Conservation (phyloP, 75 land plant species). For the Larix kaempferi region DNA sequence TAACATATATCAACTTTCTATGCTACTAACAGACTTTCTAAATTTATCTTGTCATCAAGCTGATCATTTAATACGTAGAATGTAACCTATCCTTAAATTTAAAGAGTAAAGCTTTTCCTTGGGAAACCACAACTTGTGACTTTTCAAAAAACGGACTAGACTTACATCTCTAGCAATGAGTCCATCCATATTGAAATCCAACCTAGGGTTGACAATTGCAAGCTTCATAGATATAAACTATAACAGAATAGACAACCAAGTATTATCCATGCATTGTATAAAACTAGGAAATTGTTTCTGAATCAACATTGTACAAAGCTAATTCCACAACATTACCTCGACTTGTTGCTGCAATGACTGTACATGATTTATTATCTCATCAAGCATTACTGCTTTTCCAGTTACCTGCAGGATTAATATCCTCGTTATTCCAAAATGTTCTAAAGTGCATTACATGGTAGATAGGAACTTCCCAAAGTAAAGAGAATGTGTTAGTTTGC, state of each 20-base stretch:
- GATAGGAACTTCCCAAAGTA: no score
- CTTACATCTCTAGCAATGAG: slow-evolving; percentile 71
- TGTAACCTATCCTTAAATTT: no score
- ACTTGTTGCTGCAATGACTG: slow-evolving; percentile 90
- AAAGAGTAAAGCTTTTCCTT: neutral
- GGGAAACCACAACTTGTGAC: no score
- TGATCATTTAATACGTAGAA: no score
- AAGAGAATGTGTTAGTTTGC: neutral
- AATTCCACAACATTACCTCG: slow-evolving; percentile 47
- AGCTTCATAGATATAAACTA: slow-evolving; percentile 92
- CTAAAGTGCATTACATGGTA: no score
- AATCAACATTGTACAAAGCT: no score
- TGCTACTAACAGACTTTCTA: no score
- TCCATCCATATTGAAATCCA: slow-evolving; percentile 64
- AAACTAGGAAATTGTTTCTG: neutral
- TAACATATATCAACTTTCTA: neutral
- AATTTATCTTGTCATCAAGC: no score
- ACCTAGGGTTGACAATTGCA: slow-evolving; percentile 61
- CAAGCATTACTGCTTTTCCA: slow-evolving; percentile 95
- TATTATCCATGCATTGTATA: neutral
- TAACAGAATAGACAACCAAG: neutral
- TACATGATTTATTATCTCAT: slow-evolving; percentile 92
- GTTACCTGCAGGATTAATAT: slow-evolving; percentile 45
- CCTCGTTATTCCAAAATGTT: neutral
- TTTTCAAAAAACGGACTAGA: neutral